Percentiles rank a stretch among this genome's conserved stretches.
Conservation (phyloP, 495 filamentous ascomycete genomes). For the Massariosphaeria phaeospora region DNA sequence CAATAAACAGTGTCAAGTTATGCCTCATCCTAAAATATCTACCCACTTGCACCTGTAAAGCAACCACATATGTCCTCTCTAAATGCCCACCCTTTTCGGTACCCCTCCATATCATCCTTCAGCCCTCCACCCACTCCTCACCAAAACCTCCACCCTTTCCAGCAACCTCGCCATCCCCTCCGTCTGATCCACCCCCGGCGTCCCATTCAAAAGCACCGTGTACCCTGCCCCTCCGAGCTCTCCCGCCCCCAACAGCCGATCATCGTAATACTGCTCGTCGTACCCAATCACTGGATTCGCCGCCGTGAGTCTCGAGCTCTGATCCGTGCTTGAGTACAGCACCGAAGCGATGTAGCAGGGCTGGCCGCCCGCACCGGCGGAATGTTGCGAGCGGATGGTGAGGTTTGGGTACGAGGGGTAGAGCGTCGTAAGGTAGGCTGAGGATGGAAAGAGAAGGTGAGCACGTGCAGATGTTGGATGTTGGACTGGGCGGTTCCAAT, state of each 20-base stretch:
- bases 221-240: background rate
- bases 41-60: too few species aligned
- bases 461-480: background rate
- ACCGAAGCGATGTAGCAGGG: slow-evolving; percentile 4
- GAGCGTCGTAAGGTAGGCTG: slow-evolving; percentile 7
- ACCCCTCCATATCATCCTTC: background rate
- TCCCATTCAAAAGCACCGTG: slow-evolving; percentile 11
- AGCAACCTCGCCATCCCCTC: slow-evolving; percentile 16
- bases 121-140: slow-evolving; percentile 15
- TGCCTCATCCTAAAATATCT: too few species aligned
- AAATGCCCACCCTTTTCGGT: too few species aligned
- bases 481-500: background rate
- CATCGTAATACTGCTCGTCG: slow-evolving; percentile 15
- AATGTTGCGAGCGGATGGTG: slow-evolving; percentile 8
- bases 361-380: slow-evolving; percentile 1
- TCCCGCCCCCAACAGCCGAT: background rate
- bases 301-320: slow-evolving; percentile 4
- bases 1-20: too few species aligned
- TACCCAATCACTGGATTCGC: slow-evolving; percentile 9
- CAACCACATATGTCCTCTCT: too few species aligned
- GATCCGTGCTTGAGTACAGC: background rate
- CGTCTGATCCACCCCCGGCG: slow-evolving; percentile 15
- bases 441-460: background rate
- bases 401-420: slow-evolving; percentile 13
- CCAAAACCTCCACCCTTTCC: slow-evolving; percentile 12